phyloP scores from a whole-genome alignment of 352 stramenopile species.

The Phytophthora uliginosa region DNA sequence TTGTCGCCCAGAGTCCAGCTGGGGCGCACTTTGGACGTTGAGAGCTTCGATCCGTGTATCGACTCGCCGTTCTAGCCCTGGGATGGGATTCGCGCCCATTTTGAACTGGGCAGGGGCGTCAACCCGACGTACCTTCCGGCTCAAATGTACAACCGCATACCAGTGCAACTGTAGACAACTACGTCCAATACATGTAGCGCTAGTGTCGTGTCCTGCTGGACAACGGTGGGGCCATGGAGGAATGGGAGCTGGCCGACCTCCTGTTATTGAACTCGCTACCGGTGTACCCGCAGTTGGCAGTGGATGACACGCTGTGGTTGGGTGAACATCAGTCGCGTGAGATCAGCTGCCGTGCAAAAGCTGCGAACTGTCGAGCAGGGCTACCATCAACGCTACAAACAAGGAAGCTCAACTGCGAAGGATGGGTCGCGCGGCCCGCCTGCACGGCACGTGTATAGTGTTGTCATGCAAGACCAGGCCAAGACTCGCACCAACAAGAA shows the following conservation, averaged over 20 bases:
- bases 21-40: not conserved
- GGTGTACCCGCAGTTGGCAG: not conserved
- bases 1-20: not conserved
- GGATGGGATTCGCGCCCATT: not conserved
- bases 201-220: not conserved
- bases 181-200: not conserved
- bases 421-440: not conserved
- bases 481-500: not conserved
- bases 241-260: not conserved
- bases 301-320: constrained; percentile 1
- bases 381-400: not conserved
- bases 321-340: not conserved
- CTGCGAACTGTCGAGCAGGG: not conserved
- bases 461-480: not conserved
- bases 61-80: not conserved
- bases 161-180: not conserved
- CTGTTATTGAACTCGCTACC: not conserved
- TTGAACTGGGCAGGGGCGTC: not conserved
- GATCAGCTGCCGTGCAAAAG: not conserved
- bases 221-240: not conserved
- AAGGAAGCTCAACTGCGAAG: not conserved
- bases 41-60: not conserved
- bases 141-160: not conserved
- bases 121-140: not conserved
- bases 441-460: not conserved